Base-by-base conservation (phyloP, 1,284 basidiomycete genomes). In the Ganoderma resinaceum region DNA sequence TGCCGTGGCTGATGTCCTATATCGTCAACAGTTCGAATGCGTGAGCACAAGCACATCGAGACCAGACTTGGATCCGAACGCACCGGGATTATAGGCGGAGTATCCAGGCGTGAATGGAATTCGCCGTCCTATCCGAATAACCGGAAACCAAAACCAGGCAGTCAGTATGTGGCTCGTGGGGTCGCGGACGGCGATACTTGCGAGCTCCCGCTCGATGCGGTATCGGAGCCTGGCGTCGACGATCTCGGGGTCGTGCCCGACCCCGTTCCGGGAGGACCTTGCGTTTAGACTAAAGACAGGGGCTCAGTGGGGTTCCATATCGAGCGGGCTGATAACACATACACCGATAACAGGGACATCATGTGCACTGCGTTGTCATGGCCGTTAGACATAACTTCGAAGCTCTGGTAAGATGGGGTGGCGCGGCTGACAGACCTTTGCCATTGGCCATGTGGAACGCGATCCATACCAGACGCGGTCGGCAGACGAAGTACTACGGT, bases 1-100 rank as follows among this genome's bases (percentile, higher is more conserved):
- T n/a, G 46, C 46, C 65, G 40, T 71, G 63, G 33, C 61, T 64
- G 23, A 73, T 62, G 59, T 62, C 60, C 72, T 73, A 57, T 42
- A 26, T 26, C 9, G 18, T 14, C 38, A 14, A 40, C 7, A 23
- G 9, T n/a, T 49, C 5, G 6, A 46, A 14, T 5, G 12, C 29
- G 11, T 26, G 46, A 52, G 23, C 23, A 26, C 23, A 12, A 14
- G 2, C 11, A 4, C 23, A 5, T 7, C 23, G 1, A 8, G 11
- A 23, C 11, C 11, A 52, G 12, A 2, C 4, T 29, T 26, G 11
- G 3, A 52, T 1, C 23, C 1, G 46, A 14, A 66, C 72, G 20
- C 61, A 73, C 72, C 31, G 72, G 70, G 16, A 73, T 70, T 8
- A 71, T 71, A 0, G 72, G 72, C 6, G 72, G 72, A 9, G 67